Conservation (phyloP, 2,329 filamentous ascomycete genomes). For the Alternaria angustiovoidea region DNA sequence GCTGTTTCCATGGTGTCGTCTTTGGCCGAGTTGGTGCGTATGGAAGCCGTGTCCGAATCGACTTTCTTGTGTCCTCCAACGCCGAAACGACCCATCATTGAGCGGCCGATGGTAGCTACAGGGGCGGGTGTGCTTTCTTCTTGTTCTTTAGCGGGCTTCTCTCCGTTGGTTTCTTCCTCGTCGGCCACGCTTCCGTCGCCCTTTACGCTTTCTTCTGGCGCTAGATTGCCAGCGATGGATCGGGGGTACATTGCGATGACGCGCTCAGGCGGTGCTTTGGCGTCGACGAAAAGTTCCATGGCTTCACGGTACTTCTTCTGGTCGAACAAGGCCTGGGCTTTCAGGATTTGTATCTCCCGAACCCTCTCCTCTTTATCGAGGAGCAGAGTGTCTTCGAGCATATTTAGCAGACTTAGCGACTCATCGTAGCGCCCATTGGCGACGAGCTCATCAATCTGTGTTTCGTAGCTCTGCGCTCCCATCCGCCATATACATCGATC, state of each 20-base stretch:
- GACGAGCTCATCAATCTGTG: conserved; percentile 84
- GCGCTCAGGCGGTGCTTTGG: conserved; percentile 86
- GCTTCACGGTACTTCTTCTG: conserved; percentile 83
- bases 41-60: conserved; percentile 63
- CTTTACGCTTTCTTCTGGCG: conserved; percentile 65
- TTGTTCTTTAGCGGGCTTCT: conserved; percentile 28
- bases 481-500: conserved; percentile 95
- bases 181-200: conserved; percentile 51
- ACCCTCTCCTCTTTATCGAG: conserved; percentile 81
- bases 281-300: conserved; percentile 89
- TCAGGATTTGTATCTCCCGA: conserved; percentile 87
- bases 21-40: conserved; percentile 63
- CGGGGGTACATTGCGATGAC: conserved; percentile 86
- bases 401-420: conserved; percentile 84
- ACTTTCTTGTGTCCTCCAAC: conserved; percentile 56
- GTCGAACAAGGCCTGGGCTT: conserved; percentile 85
- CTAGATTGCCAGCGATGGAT: conserved; percentile 82
- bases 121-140: conserved; percentile 37
- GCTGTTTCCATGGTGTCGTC: conserved; percentile 65
- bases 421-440: conserved; percentile 81
- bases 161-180: conserved; percentile 37
- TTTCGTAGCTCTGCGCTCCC: conserved; percentile 90
- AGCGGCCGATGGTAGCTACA: conserved; percentile 44
- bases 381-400: conserved; percentile 92
- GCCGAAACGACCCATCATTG: conserved; percentile 59